Percentiles rank a stretch among this genome's conserved stretches.
phyloP scores from a whole-genome alignment of 129 eudicot genomes.

The Flaveria ramosissima region DNA sequence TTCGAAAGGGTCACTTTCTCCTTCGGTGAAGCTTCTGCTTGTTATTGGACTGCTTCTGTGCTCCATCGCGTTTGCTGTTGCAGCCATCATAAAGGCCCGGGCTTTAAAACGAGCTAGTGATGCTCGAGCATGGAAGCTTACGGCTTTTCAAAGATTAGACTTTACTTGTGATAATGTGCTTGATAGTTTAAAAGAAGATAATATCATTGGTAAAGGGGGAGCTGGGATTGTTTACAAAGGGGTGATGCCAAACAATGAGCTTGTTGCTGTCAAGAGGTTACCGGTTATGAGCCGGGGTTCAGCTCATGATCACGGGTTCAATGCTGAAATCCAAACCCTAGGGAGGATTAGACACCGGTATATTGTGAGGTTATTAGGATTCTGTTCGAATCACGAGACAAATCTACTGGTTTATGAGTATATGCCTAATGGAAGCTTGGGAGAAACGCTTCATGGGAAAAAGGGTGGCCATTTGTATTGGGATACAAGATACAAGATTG shows the following conservation, averaged over 20 bases:
- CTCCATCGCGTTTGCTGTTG: constrained; percentile 78
- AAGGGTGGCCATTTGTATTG: constrained; percentile 84
- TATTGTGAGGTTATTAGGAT: constrained; percentile 80
- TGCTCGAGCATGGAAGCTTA: constrained; percentile 90
- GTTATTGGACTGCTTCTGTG: constrained; percentile 77
- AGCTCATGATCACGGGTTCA: constrained; percentile 92
- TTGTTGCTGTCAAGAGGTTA: constrained; percentile 83
- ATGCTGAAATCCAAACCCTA: constrained; percentile 91
- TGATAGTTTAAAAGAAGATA: constrained; percentile 81
- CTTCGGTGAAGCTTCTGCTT: constrained; percentile 75
- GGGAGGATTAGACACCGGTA: constrained; percentile 93
- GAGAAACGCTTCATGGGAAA: constrained; percentile 91
- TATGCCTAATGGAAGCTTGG: constrained; percentile 95
- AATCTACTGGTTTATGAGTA: constrained; percentile 88
- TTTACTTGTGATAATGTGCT: constrained; percentile 83
- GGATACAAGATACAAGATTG: constrained; percentile 88
- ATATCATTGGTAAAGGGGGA: constrained; percentile 92
- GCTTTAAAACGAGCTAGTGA: constrained; percentile 74
- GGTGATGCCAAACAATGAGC: constrained; percentile 65
- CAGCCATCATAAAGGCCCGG: constrained; percentile 77
- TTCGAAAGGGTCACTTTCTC: constrained; percentile 62
- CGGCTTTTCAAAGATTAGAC: constrained; percentile 81
- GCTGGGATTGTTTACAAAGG: constrained; percentile 96
- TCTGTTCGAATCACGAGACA: constrained; percentile 90
- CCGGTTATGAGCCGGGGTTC: constrained; percentile 92